Conservation (phyloP, 2,329 filamentous ascomycete species). For the Grosmannia clavigera region DNA sequence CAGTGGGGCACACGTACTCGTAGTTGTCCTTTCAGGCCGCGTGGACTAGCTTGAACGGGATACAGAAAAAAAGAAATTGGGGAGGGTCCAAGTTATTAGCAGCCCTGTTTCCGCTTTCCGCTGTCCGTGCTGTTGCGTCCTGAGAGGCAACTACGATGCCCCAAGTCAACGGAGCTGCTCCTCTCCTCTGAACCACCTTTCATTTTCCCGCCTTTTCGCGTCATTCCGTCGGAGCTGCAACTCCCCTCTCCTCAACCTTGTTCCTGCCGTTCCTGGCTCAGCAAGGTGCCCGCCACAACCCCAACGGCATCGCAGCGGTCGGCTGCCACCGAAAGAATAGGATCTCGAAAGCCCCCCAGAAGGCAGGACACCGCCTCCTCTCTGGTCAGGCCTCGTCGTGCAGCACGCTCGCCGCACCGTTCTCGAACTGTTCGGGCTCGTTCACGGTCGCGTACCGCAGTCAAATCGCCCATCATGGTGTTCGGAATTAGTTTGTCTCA, state of each 20-base stretch:
- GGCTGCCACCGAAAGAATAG: not conserved
- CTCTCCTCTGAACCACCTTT: not conserved
- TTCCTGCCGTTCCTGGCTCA: not conserved
- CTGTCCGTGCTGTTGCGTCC: not conserved
- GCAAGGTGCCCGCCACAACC: not conserved
- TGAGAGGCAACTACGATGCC: not conserved
- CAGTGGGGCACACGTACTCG: not conserved
- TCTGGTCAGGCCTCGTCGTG: not conserved
- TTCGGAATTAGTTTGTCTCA: not conserved
- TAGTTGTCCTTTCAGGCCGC: not conserved
- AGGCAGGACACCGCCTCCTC: not conserved
- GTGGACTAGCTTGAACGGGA: not conserved
- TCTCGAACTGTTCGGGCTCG: not conserved
- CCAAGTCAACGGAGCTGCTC: not conserved
- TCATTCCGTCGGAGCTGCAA: not conserved
- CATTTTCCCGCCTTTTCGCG: not conserved
- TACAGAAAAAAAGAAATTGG: not conserved
- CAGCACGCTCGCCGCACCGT: too few species aligned
- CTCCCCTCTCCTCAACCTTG: not conserved
- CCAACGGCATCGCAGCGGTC: not conserved
- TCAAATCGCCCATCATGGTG: not conserved
- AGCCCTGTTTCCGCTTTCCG: not conserved
- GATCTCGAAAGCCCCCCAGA: not conserved
- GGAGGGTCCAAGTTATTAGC: not conserved
- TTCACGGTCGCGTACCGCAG: not conserved